A percentile compares a stretch with the other conserved stretches of the same genome.
phyloP scores from a whole-genome alignment of 2,329 filamentous ascomycete genomes.

The Botrytis tulipae region DNA sequence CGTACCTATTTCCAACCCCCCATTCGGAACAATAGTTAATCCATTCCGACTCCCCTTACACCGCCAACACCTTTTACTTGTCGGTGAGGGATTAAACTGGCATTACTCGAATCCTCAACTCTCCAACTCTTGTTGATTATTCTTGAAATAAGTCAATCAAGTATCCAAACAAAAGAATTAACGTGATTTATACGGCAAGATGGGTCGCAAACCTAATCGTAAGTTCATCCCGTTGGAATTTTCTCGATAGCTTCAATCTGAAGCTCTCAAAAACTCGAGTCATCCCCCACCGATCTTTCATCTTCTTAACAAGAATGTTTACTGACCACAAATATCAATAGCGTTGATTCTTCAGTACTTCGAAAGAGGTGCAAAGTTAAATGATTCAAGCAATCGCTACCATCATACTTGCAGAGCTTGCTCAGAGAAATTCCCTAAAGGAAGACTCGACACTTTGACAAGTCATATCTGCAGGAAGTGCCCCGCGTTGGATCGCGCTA shows the following conservation, averaged over 20 bases:
- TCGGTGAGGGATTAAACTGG: slow-evolving; percentile 19
- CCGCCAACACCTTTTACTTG: slow-evolving; percentile 16
- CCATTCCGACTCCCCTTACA: slow-evolving; percentile 3
- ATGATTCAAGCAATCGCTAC: slow-evolving; percentile 88
- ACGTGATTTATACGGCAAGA: slow-evolving; percentile 11
- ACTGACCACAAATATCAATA: slow-evolving; percentile 25
- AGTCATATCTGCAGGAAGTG: slow-evolving; percentile 85
- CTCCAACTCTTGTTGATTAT: slow-evolving; percentile 12
- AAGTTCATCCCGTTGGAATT: slow-evolving; percentile 18
- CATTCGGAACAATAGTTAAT: slow-evolving; percentile 4
- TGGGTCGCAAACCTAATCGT: slow-evolving; percentile 36
- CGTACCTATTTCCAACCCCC: not conserved
- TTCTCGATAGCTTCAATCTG: slow-evolving; percentile 9
- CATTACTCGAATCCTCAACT: slow-evolving; percentile 17
- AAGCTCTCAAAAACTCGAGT: slow-evolving; percentile 1
- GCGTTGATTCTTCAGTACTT: slow-evolving; percentile 82
- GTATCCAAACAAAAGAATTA: not conserved
- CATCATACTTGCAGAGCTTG: slow-evolving; percentile 87
- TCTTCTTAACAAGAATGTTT: slow-evolving; percentile 9
- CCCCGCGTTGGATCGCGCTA: slow-evolving; percentile 70
- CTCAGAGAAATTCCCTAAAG: slow-evolving; percentile 86
- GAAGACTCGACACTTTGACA: slow-evolving; percentile 77
- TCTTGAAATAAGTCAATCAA: not conserved
- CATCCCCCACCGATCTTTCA: not conserved
- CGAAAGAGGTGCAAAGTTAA: slow-evolving; percentile 78